These are phyloP conservation scores for Xerocomus spinulosus DNA, from an alignment of 768 basidiomycete genomes.

Conservation along the genomic window DNA sequence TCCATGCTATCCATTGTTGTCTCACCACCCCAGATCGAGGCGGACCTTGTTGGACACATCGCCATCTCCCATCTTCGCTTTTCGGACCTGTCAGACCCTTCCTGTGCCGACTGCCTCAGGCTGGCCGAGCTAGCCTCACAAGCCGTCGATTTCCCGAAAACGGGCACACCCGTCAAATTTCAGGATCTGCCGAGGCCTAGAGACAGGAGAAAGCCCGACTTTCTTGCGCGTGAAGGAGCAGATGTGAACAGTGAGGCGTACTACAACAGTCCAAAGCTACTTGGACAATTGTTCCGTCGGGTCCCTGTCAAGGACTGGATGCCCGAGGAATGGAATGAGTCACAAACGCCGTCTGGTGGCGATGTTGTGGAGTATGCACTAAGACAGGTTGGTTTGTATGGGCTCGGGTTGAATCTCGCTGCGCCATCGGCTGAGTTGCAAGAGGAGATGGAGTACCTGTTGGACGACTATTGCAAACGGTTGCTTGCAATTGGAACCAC, in stretches of 20 bases:
- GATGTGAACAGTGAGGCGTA: constrained; percentile 20
- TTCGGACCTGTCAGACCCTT: constrained; percentile 37
- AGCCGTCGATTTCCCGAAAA: constrained; percentile 47
- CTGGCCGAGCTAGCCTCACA: constrained; percentile 44
- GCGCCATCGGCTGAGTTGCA: constrained; percentile 23
- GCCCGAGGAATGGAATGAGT: constrained; percentile 19
- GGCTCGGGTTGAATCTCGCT: constrained; percentile 31
- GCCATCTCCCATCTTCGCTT: constrained; percentile 41
- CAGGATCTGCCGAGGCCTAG: constrained; percentile 31
- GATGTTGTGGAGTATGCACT: constrained; percentile 25
- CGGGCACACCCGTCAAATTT: constrained; percentile 38
- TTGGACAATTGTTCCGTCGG: constrained; percentile 43
- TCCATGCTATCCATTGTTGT: neutral
- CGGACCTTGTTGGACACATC: constrained; percentile 40
- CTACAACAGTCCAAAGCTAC: constrained; percentile 40
- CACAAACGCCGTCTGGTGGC: constrained; percentile 26
- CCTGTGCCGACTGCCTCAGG: constrained; percentile 33
- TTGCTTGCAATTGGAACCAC: constrained; percentile 33
- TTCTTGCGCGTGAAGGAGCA: constrained; percentile 39
- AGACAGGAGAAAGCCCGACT: constrained; percentile 35
- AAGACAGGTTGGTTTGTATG: constrained; percentile 19
- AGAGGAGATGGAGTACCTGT: constrained; percentile 36
- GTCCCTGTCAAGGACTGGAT: constrained; percentile 36
- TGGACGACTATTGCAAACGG: constrained; percentile 35
- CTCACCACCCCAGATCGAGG: constrained; percentile 26